Conservation (phyloP, 2,329 filamentous ascomycete species). For the Pseudogymnoascus sp. region DNA sequence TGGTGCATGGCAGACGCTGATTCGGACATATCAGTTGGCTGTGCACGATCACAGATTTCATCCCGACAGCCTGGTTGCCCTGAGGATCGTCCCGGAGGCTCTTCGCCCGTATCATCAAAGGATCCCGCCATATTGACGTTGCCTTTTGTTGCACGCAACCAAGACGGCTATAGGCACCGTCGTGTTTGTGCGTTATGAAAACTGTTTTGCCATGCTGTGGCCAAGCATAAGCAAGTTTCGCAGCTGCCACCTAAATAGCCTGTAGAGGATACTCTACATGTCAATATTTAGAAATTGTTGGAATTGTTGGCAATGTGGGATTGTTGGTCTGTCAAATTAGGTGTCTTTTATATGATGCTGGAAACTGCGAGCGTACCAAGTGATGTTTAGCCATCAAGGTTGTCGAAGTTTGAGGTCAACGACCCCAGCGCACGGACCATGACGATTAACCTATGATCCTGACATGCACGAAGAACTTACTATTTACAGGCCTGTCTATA, state of each 20-base stretch:
- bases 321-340: not conserved
- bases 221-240: not conserved
- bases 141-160: not conserved
- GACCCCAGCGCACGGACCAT: not conserved
- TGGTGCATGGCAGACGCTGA: not conserved
- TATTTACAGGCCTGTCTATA: not conserved
- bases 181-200: not conserved
- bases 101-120: conserved; percentile 3
- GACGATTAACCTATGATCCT: not conserved
- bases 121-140: not conserved
- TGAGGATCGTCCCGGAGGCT: not conserved
- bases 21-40: not conserved
- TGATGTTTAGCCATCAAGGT: conserved; percentile 3
- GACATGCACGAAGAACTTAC: not conserved
- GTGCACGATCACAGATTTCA: not conserved
- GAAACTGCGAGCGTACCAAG: not conserved
- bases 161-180: not conserved
- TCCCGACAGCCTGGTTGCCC: not conserved
- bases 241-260: not conserved
- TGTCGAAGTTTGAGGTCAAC: not conserved
- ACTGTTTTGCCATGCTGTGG: not conserved
- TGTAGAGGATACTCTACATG: not conserved
- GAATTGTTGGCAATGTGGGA: not conserved
- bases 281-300: not conserved
- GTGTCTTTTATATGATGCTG: not conserved